phyloP scores from a whole-genome alignment of 176 grass and related monocot genomes.

The Hyparrhenia diplandra region DNA sequence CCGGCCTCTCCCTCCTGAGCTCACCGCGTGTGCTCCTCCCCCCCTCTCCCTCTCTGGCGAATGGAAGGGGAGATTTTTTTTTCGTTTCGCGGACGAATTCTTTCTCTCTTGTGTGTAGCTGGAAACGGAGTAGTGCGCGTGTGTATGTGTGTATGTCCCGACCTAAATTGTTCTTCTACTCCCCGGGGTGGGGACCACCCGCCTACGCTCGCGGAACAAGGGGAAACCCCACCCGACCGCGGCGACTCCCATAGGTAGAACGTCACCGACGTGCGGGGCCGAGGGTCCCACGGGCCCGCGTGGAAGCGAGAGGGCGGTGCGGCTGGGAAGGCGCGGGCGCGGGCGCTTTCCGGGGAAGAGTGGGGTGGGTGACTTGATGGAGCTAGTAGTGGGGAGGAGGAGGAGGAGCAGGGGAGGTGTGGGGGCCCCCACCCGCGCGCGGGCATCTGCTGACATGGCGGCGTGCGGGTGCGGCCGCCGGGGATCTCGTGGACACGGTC shows the following conservation, averaged over 20 bases:
- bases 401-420: background rate
- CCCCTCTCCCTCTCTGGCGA: background rate
- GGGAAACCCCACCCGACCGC: background rate
- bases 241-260: accelerated
- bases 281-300: accelerated
- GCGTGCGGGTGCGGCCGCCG: background rate
- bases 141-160: constrained; percentile 18
- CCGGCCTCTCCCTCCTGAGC: background rate
- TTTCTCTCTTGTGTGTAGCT: background rate
- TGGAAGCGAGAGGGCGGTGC: background rate
- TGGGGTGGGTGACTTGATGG: constrained; percentile 35
- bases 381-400: background rate
- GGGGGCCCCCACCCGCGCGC: background rate
- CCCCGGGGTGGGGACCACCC: constrained; percentile 4
- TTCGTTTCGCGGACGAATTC: background rate
- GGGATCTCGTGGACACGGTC: constrained; percentile 30
- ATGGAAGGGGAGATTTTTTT: background rate
- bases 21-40: background rate
- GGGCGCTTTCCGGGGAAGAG: background rate
- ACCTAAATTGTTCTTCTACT: constrained; percentile 33
- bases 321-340: accelerated
- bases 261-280: background rate
- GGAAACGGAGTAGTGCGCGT: background rate
- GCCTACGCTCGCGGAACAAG: background rate
- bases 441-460: constrained; percentile 30